A percentile compares a stretch with the other conserved stretches of the same genome.
These are phyloP conservation scores for Hyphochytrium catenoides DNA, from an alignment of 352 stramenopile species.

Conservation along the genomic window DNA sequence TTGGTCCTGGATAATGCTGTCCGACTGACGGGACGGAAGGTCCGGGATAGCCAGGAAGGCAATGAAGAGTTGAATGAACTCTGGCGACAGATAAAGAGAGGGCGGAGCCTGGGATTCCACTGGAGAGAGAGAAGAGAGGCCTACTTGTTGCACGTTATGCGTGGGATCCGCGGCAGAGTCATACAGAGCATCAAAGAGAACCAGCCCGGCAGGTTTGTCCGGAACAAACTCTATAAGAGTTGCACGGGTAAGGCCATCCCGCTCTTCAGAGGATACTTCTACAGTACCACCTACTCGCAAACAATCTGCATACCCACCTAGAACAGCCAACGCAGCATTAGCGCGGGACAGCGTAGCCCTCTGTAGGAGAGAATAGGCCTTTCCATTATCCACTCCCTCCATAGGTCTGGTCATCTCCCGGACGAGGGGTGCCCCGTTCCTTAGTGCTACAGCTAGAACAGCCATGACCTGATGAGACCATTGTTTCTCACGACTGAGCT, in stretches of 20 bases:
- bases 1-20: constrained; percentile 46
- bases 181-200: constrained; percentile 39
- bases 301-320: constrained; percentile 53
- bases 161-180: constrained; percentile 38
- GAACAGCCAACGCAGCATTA: constrained; percentile 44
- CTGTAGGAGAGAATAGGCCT: constrained; percentile 11
- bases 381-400: constrained; percentile 1
- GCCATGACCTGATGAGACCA: constrained; percentile 35
- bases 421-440: constrained; percentile 38
- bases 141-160: constrained; percentile 57
- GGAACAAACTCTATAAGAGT: constrained; percentile 47
- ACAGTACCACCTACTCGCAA: constrained; percentile 50
- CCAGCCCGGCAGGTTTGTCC: constrained; percentile 27
- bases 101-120: too few species aligned
- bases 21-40: too few species aligned
- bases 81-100: too few species aligned
- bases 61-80: too few species aligned
- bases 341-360: constrained; percentile 37
- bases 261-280: constrained; percentile 19
- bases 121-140: constrained; percentile 26
- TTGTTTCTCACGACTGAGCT: constrained; percentile 29
- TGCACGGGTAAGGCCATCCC: constrained; percentile 19
- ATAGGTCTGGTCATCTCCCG: constrained; percentile 13
- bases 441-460: constrained; percentile 33
- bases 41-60: too few species aligned